A percentile compares a stretch with the other conserved stretches of the same genome.
Evolutionary conservation across 192 early-diverging fungal species (phyloP).

Genomic region (Umbelopsis sp.): DNA sequence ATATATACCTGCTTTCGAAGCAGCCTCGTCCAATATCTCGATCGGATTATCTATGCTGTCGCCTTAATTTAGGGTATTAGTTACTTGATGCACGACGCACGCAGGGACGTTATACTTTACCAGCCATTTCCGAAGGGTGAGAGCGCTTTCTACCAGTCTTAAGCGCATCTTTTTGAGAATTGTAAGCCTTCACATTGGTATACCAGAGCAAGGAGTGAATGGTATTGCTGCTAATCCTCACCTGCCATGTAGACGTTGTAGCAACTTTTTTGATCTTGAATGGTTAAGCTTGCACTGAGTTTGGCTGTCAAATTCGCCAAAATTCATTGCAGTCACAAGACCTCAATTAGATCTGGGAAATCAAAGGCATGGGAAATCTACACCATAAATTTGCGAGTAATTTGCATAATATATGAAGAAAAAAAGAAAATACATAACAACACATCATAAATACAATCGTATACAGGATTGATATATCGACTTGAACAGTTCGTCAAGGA

Average conservation of each 20-base stretch:
- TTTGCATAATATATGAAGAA: no score
- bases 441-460: no score
- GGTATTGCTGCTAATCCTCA: not conserved
- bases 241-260: conserved; percentile 6
- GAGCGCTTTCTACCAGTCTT: conserved; percentile 18
- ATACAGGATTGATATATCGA: no score
- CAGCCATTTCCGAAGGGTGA: not conserved
- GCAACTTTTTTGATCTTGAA: no score
- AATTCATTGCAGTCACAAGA: no score
- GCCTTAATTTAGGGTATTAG: not conserved
- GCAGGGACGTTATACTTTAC: not conserved
- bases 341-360: no score
- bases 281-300: no score
- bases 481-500: no score
- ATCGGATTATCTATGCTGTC: conserved; percentile 13
- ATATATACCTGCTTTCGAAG: not conserved
- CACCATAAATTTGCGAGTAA: no score
- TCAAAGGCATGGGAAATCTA: no score
- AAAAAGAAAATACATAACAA: no score
- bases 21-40: not conserved
- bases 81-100: not conserved
- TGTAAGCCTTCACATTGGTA: not conserved
- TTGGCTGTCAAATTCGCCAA: no score
- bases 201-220: not conserved
- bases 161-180: not conserved